Conservation (phyloP, 1,284 basidiomycete species). For the Ustilago sp. region DNA sequence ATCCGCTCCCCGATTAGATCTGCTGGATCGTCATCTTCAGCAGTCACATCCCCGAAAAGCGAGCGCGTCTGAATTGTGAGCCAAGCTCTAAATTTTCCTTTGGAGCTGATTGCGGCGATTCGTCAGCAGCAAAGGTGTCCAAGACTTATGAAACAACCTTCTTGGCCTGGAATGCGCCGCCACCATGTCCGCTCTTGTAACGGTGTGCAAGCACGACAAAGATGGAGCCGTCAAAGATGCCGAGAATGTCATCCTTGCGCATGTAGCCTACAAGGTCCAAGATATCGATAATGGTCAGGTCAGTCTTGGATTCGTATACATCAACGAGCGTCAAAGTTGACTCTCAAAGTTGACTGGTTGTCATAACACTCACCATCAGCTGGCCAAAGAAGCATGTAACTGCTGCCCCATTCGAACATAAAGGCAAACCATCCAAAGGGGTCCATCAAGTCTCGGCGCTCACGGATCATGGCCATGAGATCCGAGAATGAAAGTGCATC, state of each 20-base stretch:
- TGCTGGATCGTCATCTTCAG: no score
- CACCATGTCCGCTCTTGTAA: conserved; percentile 33
- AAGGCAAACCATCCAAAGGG: conserved; percentile 56
- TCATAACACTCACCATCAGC: conserved; percentile 39
- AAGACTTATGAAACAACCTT: neutral
- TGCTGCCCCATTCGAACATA: conserved; percentile 55
- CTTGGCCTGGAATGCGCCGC: conserved; percentile 42
- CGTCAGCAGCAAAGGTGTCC: neutral
- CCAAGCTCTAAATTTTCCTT: conserved; percentile 1
- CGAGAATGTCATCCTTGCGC: conserved; percentile 57
- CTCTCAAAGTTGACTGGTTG: neutral
- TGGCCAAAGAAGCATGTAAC: conserved; percentile 57
- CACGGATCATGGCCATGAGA: conserved; percentile 48
- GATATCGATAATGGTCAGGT: neutral
- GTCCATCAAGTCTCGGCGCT: conserved; percentile 52
- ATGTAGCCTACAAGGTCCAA: conserved; percentile 40
- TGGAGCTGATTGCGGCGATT: no score
- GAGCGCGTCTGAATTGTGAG: conserved; percentile 3
- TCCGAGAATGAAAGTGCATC: conserved; percentile 54
- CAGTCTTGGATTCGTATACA: neutral
- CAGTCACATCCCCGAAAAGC: neutral
- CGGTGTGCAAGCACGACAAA: conserved; percentile 56
- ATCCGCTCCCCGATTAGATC: no score
- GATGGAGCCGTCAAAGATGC: conserved; percentile 54
- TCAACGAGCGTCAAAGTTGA: no score